Conservation (phyloP, 75 land plant genomes). For the Pinus albicaulis region DNA sequence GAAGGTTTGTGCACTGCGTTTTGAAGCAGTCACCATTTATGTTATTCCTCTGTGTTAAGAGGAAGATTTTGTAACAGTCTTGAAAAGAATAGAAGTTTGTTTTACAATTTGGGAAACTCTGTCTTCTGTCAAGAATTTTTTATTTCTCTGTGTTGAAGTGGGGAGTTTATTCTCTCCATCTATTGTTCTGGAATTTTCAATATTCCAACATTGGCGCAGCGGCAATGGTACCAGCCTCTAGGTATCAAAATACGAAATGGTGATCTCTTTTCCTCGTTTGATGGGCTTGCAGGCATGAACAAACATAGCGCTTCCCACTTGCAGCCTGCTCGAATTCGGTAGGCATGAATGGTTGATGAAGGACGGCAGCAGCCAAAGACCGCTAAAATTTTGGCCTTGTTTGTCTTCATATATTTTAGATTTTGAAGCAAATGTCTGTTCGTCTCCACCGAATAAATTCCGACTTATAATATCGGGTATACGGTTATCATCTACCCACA, state of each 20-base stretch:
- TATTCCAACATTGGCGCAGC: conserved; percentile 22
- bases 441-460: conserved; percentile 18
- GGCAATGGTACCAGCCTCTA: conserved; percentile 23
- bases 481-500: background rate
- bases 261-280: conserved; percentile 13
- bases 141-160: too few species aligned
- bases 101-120: too few species aligned
- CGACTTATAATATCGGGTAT: conserved; percentile 17
- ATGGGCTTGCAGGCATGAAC: conserved; percentile 14
- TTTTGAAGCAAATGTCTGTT: background rate
- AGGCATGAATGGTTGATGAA: conserved; percentile 34
- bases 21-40: too few species aligned
- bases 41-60: too few species aligned
- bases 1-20: too few species aligned
- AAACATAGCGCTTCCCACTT: conserved; percentile 27
- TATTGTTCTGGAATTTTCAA: too few species aligned
- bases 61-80: too few species aligned
- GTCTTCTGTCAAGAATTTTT: too few species aligned
- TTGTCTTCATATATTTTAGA: too few species aligned
- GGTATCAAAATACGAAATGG: conserved; percentile 28
- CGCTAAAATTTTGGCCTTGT: background rate
- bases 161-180: too few species aligned
- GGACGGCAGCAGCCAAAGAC: conserved; percentile 32
- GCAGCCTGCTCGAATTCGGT: conserved; percentile 16
- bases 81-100: too few species aligned